These are phyloP conservation scores for Penstemon davidsonii DNA, from an alignment of 257 asterid species.

Conservation along the genomic window DNA sequence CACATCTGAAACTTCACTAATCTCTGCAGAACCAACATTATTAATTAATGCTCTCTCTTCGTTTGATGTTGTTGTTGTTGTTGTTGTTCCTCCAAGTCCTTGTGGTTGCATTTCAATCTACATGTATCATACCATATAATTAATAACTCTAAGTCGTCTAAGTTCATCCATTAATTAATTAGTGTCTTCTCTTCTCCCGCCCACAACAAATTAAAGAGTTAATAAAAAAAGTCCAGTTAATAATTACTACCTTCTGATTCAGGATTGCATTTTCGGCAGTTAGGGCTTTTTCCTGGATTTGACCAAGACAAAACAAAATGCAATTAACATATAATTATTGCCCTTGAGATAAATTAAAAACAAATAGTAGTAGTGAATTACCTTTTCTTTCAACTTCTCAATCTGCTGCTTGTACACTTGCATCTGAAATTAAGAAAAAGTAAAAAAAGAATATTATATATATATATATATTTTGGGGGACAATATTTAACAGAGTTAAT, in stretches of 20 bases:
- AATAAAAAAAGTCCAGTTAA: not conserved
- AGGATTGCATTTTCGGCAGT: slow-evolving; percentile 74
- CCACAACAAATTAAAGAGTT: not conserved
- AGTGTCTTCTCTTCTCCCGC: too few species aligned
- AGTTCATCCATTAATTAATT: not conserved
- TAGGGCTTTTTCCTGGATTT: slow-evolving; percentile 62
- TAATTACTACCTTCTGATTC: slow-evolving; percentile 56
- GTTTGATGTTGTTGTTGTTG: slow-evolving; percentile 20
- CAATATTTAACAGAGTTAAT: too few species aligned
- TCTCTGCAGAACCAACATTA: slow-evolving; percentile 37
- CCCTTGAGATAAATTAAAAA: not conserved
- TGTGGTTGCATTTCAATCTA: slow-evolving; percentile 44
- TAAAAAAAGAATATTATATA: too few species aligned
- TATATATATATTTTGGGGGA: too few species aligned
- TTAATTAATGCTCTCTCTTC: slow-evolving; percentile 35
- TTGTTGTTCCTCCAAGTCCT: slow-evolving; percentile 15
- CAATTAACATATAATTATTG: not conserved
- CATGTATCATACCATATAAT: not conserved
- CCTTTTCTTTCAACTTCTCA: slow-evolving; percentile 77
- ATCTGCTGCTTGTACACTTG: slow-evolving; percentile 78
- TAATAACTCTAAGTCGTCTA: too few species aligned
- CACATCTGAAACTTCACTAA: slow-evolving; percentile 74
- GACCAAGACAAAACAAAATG: not conserved
- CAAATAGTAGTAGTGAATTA: slow-evolving; percentile 18
- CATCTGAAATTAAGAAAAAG: slow-evolving; percentile 43